Conservation (phyloP, 805 yeast genomes). For the Ogataea polymorpha region DNA sequence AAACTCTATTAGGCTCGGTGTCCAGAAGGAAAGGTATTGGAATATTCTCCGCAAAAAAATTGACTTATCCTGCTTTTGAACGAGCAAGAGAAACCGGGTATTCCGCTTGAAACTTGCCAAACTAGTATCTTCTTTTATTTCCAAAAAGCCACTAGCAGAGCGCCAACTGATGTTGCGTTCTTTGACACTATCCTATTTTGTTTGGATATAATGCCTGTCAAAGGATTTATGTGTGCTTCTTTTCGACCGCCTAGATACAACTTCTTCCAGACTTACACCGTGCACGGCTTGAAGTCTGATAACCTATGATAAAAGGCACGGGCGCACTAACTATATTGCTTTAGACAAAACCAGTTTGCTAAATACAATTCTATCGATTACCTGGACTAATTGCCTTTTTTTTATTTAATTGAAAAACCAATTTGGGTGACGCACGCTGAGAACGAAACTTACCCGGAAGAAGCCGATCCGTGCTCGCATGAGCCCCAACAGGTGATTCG, state of each 20-base stretch:
- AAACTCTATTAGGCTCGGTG: slow-evolving; percentile 4
- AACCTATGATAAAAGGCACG: not conserved
- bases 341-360: slow-evolving; percentile 12
- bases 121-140: not conserved
- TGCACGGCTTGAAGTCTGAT: not conserved
- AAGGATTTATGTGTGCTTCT: not conserved
- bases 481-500: not conserved
- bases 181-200: not conserved
- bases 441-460: slow-evolving; percentile 5
- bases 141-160: not conserved
- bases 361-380: slow-evolving; percentile 7
- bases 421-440: slow-evolving; percentile 7
- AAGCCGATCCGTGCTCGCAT: not conserved
- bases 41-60: not conserved
- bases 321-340: not conserved
- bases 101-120: not conserved
- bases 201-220: not conserved
- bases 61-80: not conserved
- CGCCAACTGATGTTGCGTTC: not conserved
- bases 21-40: not conserved
- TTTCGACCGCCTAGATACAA: not conserved
- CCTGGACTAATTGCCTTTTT: slow-evolving; percentile 9
- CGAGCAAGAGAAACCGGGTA: not conserved
- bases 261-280: not conserved
- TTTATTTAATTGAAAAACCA: not conserved